Evolutionary conservation across 1,284 basidiomycete genomes (phyloP).

Genomic region (Amylostereum chailletii): DNA sequence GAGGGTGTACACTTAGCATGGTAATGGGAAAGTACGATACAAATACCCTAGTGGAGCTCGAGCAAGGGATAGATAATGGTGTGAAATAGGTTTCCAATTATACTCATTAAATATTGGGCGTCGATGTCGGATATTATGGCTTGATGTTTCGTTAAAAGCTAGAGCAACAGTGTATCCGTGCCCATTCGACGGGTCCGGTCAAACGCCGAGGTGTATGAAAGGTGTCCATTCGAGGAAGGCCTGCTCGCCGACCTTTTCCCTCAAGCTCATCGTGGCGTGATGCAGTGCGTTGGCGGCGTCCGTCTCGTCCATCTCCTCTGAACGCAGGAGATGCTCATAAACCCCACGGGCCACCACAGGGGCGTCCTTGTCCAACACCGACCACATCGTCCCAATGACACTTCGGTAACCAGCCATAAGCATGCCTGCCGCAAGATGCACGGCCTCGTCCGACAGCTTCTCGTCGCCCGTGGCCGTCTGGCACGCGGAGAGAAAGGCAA

Average conservation of each 20-base stretch:
- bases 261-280: neutral
- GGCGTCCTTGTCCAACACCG: neutral
- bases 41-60: too few relatives aligned
- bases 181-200: neutral
- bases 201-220: neutral
- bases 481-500: neutral
- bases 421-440: neutral
- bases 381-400: neutral
- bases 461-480: neutral
- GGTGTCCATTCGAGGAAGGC: neutral
- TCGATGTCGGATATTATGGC: too few relatives aligned
- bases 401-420: neutral
- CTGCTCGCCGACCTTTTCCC: neutral
- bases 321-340: neutral
- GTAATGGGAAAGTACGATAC: too few relatives aligned
- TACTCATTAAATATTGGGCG: too few relatives aligned
- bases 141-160: too few relatives aligned
- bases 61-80: too few relatives aligned
- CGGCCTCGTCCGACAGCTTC: neutral
- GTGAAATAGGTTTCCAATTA: too few relatives aligned
- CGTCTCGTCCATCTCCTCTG: neutral
- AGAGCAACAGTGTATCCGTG: too few relatives aligned
- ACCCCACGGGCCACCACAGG: neutral
- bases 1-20: slow-evolving; percentile 32
- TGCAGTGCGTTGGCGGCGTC: neutral